Conservation (phyloP, 1,139 yeast species). For the Blastobotrys arbuscula region DNA sequence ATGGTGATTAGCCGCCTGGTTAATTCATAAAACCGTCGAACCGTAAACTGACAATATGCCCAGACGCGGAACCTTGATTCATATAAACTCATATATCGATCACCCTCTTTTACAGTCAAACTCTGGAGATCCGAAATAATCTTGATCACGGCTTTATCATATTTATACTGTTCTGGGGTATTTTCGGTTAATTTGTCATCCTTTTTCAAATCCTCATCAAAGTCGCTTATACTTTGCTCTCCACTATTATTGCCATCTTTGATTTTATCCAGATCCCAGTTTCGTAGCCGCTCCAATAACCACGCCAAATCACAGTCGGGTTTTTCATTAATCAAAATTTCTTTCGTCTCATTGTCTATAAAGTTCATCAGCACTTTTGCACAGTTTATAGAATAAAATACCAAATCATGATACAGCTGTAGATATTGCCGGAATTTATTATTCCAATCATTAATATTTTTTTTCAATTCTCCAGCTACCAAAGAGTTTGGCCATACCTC, state of each 20-base stretch:
- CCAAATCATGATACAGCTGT: constrained; percentile 3
- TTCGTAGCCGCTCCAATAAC: constrained; percentile 4
- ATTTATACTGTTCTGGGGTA: constrained; percentile 3
- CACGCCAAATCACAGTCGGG: constrained; percentile 8
- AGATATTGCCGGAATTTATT: not conserved
- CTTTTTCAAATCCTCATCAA: not conserved
- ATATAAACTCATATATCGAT: constrained; percentile 10
- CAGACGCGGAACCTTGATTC: constrained; percentile 7
- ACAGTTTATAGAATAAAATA: constrained; percentile 6
- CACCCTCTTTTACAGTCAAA: constrained; percentile 2
- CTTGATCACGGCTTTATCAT: constrained; percentile 4
- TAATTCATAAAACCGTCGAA: constrained; percentile 7
- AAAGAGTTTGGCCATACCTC: constrained; percentile 2
- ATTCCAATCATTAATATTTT: not conserved
- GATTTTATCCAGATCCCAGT: not conserved
- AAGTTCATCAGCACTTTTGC: constrained; percentile 9
- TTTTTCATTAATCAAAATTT: constrained; percentile 6
- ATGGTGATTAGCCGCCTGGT: constrained; percentile 6
- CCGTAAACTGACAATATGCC: constrained; percentile 10
- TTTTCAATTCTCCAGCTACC: not conserved
- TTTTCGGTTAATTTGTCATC: constrained; percentile 8
- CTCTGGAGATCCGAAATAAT: not conserved
- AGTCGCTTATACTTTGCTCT: not conserved
- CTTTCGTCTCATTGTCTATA: constrained; percentile 7
- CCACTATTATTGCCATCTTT: not conserved